A percentile compares a stretch with the other conserved stretches of the same genome.
Conservation (phyloP, 345 rosid species). For the Salix viminalis region DNA sequence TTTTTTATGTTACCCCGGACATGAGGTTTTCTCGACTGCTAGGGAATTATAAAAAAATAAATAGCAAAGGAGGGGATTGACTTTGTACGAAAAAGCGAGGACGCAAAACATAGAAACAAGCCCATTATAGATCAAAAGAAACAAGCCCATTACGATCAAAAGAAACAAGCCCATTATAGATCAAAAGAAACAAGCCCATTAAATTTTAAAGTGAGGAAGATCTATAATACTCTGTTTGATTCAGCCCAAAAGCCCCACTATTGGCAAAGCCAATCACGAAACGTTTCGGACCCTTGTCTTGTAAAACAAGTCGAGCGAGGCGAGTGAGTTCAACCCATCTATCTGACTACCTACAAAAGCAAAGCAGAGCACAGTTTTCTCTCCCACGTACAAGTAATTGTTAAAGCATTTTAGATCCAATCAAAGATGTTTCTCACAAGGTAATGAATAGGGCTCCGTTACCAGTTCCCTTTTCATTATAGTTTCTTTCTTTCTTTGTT, state of each 20-base stretch:
- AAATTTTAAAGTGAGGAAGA: not conserved
- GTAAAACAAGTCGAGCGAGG: not conserved
- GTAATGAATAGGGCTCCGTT: slow-evolving; percentile 21
- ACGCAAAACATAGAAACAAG: no score
- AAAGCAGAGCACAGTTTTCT: not conserved
- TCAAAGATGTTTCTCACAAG: slow-evolving; percentile 67
- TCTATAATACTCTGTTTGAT: not conserved
- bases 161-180: no score
- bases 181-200: no score
- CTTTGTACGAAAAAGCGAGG: no score
- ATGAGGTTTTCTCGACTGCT: no score
- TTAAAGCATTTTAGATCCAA: slow-evolving; percentile 13
- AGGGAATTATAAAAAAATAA: no score
- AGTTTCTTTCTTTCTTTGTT: not conserved
- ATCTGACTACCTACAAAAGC: not conserved
- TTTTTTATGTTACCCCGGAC: no score
- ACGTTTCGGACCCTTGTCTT: not conserved
- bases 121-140: no score
- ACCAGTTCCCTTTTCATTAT: not conserved
- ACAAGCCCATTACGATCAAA: no score
- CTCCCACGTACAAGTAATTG: not conserved
- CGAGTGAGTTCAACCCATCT: not conserved
- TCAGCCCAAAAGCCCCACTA: not conserved
- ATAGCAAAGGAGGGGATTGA: no score
- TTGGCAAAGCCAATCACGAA: not conserved